Conservation (phyloP, 139 green algal genomes). For the Auxenochlorella pyrenoidosa region DNA sequence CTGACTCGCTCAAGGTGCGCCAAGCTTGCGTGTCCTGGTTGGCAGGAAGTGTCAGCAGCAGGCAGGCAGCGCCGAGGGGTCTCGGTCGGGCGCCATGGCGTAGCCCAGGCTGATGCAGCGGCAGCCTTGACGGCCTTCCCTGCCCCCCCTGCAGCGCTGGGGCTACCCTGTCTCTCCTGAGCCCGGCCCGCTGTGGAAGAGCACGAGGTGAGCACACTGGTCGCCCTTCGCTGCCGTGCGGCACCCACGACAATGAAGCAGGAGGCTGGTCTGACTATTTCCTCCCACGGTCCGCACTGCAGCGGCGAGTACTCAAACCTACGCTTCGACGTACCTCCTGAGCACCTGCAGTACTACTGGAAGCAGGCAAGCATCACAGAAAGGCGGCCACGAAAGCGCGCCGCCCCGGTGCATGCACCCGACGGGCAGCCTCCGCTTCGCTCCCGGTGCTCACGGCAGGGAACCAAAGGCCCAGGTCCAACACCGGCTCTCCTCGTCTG, state of each 20-base stretch:
- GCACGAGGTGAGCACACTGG: background rate
- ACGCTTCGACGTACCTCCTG: slow-evolving; percentile 57
- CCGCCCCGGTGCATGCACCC: too few species aligned
- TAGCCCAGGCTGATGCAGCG: background rate
- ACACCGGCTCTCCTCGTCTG: background rate
- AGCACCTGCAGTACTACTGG: slow-evolving; percentile 52
- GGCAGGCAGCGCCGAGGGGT: background rate
- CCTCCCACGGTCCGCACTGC: too few species aligned
- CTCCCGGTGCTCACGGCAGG: too few species aligned
- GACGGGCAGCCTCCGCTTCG: too few species aligned
- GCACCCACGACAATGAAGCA: too few species aligned
- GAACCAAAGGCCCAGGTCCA: background rate
- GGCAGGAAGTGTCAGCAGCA: too few species aligned
- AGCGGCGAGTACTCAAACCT: slow-evolving; percentile 69
- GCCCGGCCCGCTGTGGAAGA: slow-evolving; percentile 73
- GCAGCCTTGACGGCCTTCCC: background rate
- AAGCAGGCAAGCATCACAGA: slow-evolving; percentile 1
- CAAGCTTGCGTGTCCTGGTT: too few species aligned
- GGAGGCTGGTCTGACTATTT: too few species aligned
- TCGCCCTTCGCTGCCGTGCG: background rate
- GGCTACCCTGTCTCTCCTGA: slow-evolving; percentile 28
- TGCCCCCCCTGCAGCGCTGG: background rate
- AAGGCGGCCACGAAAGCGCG: too few species aligned
- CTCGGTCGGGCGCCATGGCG: too few species aligned
- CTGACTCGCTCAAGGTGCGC: background rate